These are phyloP conservation scores for Trichoderma orchidacearum DNA, from an alignment of 495 filamentous ascomycete species.

Conservation along the genomic window DNA sequence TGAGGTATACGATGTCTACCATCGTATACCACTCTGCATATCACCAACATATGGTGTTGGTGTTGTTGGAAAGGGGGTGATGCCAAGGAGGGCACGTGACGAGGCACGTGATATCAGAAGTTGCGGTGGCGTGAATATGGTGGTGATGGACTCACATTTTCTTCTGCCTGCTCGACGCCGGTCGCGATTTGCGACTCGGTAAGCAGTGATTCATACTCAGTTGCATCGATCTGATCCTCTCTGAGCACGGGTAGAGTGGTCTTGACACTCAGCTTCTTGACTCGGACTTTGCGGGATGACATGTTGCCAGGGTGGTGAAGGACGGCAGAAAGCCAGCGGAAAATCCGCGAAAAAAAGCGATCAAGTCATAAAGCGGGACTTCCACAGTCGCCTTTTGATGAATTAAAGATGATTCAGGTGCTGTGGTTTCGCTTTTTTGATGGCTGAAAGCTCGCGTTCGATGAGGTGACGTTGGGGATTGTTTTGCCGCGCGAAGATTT, in stretches of 20 bases:
- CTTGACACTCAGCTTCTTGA: conserved; percentile 85
- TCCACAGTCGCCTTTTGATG: conserved; percentile 43
- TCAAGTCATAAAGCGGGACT: conserved; percentile 35
- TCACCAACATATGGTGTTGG: neutral
- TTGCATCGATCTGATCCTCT: conserved; percentile 81
- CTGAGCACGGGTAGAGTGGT: conserved; percentile 72
- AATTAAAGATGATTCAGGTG: conserved; percentile 29
- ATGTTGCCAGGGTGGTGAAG: conserved; percentile 37
- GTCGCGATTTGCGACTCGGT: conserved; percentile 67
- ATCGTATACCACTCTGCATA: neutral
- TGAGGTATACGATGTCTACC: neutral
- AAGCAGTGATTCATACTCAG: conserved; percentile 40
- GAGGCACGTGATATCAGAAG: conserved; percentile 25
- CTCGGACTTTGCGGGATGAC: conserved; percentile 60
- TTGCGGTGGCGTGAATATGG: conserved; percentile 17
- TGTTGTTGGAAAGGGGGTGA: conserved; percentile 13
- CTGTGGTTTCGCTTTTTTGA: conserved; percentile 34
- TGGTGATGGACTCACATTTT: conserved; percentile 68
- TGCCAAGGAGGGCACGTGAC: conserved; percentile 37
- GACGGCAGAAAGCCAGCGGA: conserved; percentile 27
- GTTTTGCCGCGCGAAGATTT: conserved; percentile 28
- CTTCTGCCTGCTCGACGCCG: conserved; percentile 90
- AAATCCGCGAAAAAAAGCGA: conserved; percentile 31
- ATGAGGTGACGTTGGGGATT: conserved; percentile 54
- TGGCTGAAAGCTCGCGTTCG: conserved; percentile 36